A percentile compares a stretch with the other conserved stretches of the same genome.
phyloP scores from a whole-genome alignment of 768 basidiomycete species.

The Fomitopsis serialis region DNA sequence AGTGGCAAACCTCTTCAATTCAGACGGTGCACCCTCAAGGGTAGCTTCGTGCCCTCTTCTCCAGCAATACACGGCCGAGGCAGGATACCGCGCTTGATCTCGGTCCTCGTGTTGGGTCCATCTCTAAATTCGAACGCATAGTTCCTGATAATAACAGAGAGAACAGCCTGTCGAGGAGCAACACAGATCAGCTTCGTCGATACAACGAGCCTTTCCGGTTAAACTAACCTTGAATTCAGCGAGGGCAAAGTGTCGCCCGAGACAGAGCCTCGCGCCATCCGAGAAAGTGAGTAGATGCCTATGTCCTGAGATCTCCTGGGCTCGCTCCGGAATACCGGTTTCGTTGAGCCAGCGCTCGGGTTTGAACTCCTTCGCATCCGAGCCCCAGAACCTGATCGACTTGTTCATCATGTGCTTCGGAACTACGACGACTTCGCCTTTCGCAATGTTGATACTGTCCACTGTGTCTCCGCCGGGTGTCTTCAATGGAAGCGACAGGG shows the following conservation, averaged over 20 bases:
- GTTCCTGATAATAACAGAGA: conserved; percentile 36
- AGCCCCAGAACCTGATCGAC: conserved; percentile 37
- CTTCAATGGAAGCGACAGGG: conserved; percentile 25
- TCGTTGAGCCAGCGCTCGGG: conserved; percentile 38
- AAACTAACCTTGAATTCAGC: conserved; percentile 36
- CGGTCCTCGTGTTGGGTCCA: conserved; percentile 27
- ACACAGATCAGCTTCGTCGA: background rate
- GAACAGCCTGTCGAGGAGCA: conserved; percentile 28
- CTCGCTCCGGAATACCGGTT: conserved; percentile 21
- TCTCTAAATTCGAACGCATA: conserved; percentile 34
- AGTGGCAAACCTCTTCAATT: background rate
- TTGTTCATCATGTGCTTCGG: conserved; percentile 37
- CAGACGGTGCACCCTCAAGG: conserved; percentile 18
- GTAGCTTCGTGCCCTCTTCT: conserved; percentile 17
- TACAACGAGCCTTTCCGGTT: background rate
- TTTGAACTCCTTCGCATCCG: conserved; percentile 36
- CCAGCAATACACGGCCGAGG: conserved; percentile 18
- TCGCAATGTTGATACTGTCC: conserved; percentile 27
- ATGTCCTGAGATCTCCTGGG: conserved; percentile 31
- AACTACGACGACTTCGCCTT: conserved; percentile 33
- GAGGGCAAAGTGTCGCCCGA: conserved; percentile 38
- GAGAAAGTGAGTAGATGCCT: conserved; percentile 38
- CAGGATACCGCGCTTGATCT: conserved; percentile 11
- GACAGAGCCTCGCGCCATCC: conserved; percentile 39
- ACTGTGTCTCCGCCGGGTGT: conserved; percentile 5